These are phyloP conservation scores for Smittium culicis DNA, from an alignment of 371 early-diverging fungal species.

Conservation along the genomic window DNA sequence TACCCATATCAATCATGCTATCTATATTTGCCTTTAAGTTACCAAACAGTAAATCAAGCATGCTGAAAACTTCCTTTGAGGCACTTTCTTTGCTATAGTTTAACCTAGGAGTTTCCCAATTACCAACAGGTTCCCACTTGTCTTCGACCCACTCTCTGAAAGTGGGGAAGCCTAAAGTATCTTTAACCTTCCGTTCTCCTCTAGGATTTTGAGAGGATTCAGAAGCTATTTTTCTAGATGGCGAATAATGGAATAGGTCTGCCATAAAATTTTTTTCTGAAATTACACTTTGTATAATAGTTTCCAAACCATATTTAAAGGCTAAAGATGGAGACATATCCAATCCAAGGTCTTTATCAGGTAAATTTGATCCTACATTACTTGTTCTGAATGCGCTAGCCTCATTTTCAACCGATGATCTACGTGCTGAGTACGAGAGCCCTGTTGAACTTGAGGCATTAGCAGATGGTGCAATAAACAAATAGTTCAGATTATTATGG, in stretches of 20 bases:
- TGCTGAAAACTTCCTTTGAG: conserved; percentile 55
- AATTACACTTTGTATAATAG: conserved; percentile 41
- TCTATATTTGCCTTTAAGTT: conserved; percentile 56
- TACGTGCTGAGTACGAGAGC: conserved; percentile 14
- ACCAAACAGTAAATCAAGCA: conserved; percentile 55
- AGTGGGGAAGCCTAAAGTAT: conserved; percentile 11
- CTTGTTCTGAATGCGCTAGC: conserved; percentile 8
- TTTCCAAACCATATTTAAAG: conserved; percentile 34
- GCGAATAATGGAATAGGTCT: conserved; percentile 51
- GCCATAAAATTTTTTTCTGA: conserved; percentile 68
- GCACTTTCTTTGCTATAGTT: conserved; percentile 5
- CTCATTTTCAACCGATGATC: conserved; percentile 17
- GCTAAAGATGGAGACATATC: conserved; percentile 35
- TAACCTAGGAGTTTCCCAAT: conserved; percentile 20
- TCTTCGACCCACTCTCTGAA: conserved; percentile 29
- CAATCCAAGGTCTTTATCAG: conserved; percentile 11
- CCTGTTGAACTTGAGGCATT: conserved; percentile 4
- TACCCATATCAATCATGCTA: conserved; percentile 55
- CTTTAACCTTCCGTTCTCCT: not conserved
- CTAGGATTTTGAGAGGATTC: conserved; percentile 15
- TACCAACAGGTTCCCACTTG: conserved; percentile 19
- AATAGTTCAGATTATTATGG: conserved; percentile 20
- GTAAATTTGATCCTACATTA: not conserved
- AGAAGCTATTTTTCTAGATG: conserved; percentile 13
- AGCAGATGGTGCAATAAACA: conserved; percentile 18